These are phyloP conservation scores for Fonsecaea erecta DNA, from an alignment of 2,329 filamentous ascomycete species.

Conservation along the genomic window DNA sequence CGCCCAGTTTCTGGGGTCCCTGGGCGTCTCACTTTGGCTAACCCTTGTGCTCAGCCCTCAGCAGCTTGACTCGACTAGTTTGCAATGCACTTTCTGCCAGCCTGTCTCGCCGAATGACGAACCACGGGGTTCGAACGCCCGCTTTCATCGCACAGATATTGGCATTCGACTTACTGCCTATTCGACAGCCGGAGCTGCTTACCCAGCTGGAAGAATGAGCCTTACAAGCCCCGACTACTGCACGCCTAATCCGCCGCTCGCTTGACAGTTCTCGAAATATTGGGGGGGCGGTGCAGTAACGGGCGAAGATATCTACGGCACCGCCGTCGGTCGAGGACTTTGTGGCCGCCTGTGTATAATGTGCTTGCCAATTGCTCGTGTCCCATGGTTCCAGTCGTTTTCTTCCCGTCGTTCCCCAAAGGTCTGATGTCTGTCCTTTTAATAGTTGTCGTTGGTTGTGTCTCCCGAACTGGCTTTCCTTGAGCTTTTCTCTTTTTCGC, in stretches of 20 bases:
- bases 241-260: constrained; percentile 7
- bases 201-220: not conserved
- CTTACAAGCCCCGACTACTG: constrained; percentile 1
- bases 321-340: constrained; percentile 5
- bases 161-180: not conserved
- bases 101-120: constrained; percentile 1
- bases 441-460: constrained; percentile 7
- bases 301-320: not conserved
- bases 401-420: not conserved
- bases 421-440: not conserved
- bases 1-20: not conserved
- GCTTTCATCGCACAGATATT: not conserved
- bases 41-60: constrained; percentile 12
- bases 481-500: not conserved
- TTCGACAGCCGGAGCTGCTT: not conserved
- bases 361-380: constrained; percentile 1
- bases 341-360: not conserved
- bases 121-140: not conserved
- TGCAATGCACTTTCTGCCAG: not conserved
- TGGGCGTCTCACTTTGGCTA: constrained; percentile 11
- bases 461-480: not conserved
- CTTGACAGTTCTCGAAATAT: not conserved
- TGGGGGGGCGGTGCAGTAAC: constrained; percentile 9
- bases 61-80: constrained; percentile 1
- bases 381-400: constrained; percentile 1